Conservation (phyloP, 2,329 filamentous ascomycete species). For the Cyphellophora attinorum region DNA sequence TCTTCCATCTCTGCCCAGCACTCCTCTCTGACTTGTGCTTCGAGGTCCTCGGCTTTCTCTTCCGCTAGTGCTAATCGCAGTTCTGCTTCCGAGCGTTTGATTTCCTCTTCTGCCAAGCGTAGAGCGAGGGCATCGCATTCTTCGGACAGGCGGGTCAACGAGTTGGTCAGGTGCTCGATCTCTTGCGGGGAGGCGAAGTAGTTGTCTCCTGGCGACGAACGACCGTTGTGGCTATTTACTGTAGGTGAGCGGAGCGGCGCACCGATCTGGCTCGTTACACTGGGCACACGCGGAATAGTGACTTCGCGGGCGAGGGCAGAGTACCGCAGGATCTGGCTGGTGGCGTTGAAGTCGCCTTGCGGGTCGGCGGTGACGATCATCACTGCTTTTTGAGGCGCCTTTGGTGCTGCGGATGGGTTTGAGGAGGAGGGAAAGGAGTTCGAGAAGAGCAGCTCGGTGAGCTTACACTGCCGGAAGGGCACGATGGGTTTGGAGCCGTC, state of each 20-base stretch:
- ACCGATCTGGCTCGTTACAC: slow-evolving; percentile 62
- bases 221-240: slow-evolving; percentile 22
- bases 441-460: slow-evolving; percentile 78
- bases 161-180: slow-evolving; percentile 70
- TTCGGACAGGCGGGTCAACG: slow-evolving; percentile 68
- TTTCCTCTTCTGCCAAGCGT: slow-evolving; percentile 61
- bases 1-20: slow-evolving; percentile 79
- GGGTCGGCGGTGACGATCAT: slow-evolving; percentile 97
- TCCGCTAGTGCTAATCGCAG: slow-evolving; percentile 59
- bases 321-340: slow-evolving; percentile 90
- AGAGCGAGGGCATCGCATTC: slow-evolving; percentile 67
- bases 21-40: slow-evolving; percentile 78
- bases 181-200: slow-evolving; percentile 50
- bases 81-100: slow-evolving; percentile 62
- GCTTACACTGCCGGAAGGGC: slow-evolving; percentile 73
- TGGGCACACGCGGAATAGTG: slow-evolving; percentile 80
- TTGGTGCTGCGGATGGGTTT: slow-evolving; percentile 35
- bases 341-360: slow-evolving; percentile 89
- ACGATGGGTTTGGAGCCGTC: slow-evolving; percentile 66
- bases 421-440: slow-evolving; percentile 68
- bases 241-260: slow-evolving; percentile 9
- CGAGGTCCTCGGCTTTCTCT: slow-evolving; percentile 57
- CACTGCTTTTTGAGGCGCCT: slow-evolving; percentile 72
- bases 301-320: slow-evolving; percentile 87
- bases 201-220: slow-evolving; percentile 38